Percentiles rank a stretch among this genome's conserved stretches.
Conservation (phyloP, 768 basidiomycete species). For the Lenzites betulinus region DNA sequence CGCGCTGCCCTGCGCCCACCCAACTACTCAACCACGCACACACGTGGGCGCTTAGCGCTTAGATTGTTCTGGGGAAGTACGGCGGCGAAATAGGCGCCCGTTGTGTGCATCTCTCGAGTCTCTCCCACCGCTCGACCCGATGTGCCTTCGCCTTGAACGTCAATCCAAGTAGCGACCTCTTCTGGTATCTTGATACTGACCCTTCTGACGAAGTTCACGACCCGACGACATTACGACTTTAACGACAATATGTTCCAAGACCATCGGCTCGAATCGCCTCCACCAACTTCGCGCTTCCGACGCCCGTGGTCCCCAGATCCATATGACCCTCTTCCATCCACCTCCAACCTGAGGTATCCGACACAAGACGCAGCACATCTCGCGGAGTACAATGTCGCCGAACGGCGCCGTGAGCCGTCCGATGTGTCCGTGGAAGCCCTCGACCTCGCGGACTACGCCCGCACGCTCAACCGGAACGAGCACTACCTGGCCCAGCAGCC, state of each 20-base stretch:
- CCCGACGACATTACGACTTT: conserved; percentile 19
- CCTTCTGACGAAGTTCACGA: conserved; percentile 2
- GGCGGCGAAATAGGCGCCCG: not conserved
- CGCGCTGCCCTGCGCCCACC: too few relatives aligned
- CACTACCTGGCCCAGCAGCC: conserved; percentile 26
- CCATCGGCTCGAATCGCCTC: conserved; percentile 49
- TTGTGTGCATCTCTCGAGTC: not conserved
- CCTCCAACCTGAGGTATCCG: conserved; percentile 31
- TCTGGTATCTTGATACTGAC: not conserved
- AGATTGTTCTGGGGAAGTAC: conserved; percentile 2
- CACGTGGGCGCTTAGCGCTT: too few relatives aligned
- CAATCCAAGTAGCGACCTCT: conserved; percentile 2
- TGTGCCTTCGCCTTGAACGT: conserved; percentile 9
- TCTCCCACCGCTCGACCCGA: not conserved
- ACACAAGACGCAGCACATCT: conserved; percentile 24
- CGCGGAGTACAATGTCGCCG: conserved; percentile 20
- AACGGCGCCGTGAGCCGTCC: conserved; percentile 47
- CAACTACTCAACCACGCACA: too few relatives aligned
- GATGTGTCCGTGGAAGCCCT: conserved; percentile 71
- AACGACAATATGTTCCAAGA: conserved; percentile 44
- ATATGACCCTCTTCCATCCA: conserved; percentile 40
- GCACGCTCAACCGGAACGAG: conserved; percentile 44
- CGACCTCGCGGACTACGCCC: conserved; percentile 72
- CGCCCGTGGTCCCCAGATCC: conserved; percentile 70
- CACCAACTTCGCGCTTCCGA: conserved; percentile 54